Base-by-base conservation (phyloP, 176 grass and related monocot genomes). In the Zea luxurians region DNA sequence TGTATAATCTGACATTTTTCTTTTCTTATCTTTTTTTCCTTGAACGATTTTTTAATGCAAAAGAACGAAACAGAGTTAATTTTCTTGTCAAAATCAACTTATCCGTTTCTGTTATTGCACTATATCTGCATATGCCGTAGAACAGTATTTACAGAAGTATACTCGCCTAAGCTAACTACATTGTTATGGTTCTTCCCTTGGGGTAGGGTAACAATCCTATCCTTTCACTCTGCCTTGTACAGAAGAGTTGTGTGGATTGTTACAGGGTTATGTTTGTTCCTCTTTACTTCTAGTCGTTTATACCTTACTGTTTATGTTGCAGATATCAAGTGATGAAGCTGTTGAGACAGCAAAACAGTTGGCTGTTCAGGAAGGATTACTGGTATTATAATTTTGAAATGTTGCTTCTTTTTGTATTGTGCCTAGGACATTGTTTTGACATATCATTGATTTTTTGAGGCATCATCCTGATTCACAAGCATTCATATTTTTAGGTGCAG, bases 311-410 rank as follows among this genome's bases (percentile, higher is more conserved):
- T 48, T 73, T 47, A 62, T 83, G 71, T 61, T 80, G 36, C 66
- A 98, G 96, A 79, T 94, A 88, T 98, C 96, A 71, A 98, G 92
- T 37, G 90, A 92, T 16, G 92, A 98, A 78, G 89, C 95, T 83
- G 64, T 98, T 83, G 92, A 98, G 74, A 94, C 81, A 62, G 95
- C 91, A 85, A 98, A 98, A 76, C 92, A 98, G 78, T 80, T 98
- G 70, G 89, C 95, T 89, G 83, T 98, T 75, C 87, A 92, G 67
- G 95, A 98, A 92, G 95, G 92, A 83, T 85, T 98, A 76, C 84
- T 98, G 91, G 95, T 98, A 88, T 66, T 37, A 75, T 66, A 63
- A 75, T 61, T 55, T 48, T 64, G 52, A 27, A 37, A 37, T 79
- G 3, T 61, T 78, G 61, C 44, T 79, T 5, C 10, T 38, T 9